Evolutionary conservation across 176 grass and related monocot genomes (phyloP).

Genomic region (Aegilops speltoides): DNA sequence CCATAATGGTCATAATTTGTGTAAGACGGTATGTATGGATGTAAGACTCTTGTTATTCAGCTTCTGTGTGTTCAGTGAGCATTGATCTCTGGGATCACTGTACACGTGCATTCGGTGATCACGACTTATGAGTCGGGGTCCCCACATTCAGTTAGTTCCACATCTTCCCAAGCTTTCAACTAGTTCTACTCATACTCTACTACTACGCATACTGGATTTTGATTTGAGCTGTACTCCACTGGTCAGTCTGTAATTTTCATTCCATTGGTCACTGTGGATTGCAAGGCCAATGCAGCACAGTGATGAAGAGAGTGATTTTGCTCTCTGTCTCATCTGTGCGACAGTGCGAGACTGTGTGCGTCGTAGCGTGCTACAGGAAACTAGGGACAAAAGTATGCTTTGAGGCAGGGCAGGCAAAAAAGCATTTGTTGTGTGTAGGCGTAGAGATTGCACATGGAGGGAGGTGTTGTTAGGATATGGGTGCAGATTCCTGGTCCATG

Average conservation of each 20-base stretch:
- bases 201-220: background rate
- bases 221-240: background rate
- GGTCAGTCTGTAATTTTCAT: background rate
- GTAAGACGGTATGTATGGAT: no score
- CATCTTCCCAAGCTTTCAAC: background rate
- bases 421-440: background rate
- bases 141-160: no score
- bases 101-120: no score
- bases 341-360: background rate
- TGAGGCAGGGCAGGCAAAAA: background rate
- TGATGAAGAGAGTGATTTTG: background rate
- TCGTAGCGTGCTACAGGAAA: background rate
- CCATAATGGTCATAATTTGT: no score
- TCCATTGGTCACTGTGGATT: background rate
- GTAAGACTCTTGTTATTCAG: no score
- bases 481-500: constrained; percentile 28
- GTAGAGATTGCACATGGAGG: constrained; percentile 4
- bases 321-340: background rate
- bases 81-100: no score
- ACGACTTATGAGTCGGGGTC: no score
- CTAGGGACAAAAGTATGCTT: background rate
- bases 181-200: background rate
- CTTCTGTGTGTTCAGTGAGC: no score
- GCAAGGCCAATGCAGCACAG: background rate
- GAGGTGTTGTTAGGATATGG: background rate